Base-by-base conservation (phyloP, 164 flowering plant genomes). In the Platanus orientalis region DNA sequence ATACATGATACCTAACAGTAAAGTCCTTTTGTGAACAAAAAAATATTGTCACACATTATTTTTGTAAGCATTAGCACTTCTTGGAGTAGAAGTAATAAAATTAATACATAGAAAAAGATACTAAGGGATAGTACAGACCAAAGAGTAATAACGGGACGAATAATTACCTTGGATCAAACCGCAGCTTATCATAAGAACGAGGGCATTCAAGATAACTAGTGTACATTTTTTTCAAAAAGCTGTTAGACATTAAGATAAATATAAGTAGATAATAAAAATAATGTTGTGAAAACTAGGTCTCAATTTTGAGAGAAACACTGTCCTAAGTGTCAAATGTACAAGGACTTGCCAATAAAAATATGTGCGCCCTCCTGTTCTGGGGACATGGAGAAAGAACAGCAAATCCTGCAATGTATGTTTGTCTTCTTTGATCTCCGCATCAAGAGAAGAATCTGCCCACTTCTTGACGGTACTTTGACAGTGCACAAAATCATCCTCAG, bases 361-460 rank as follows among this genome's bases (percentile, higher is more conserved):
- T 28, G 97, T 83, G 19, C 97, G 85, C 19, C 99, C 99, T 66
- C 96, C 99, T 13, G 97, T 95, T 68, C 99, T 81, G 14, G 99
- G 99, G 30, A 95, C 72, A 71, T 95, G 99, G 52, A 95, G 92
- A 74, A 95, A 95, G 77, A 92, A 92, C 49, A 95, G 78, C 75
- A 95, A 75, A 65, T 90, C 90, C 40, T 62, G 79, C 51, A 95
- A 80, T 2, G 71, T 74, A 68, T 82, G 92, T 47, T 77, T 85
- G 75, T 92, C 85, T 67, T 73, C 79, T 69, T 71, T 76, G 58
- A 70, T 65, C 68, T 77, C 72, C 55, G 72, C 71, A 64, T 84
- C 76, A 61, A 73, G 75, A 0, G 97, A 78, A 27, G 86, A 81
- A 52, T 73, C 69, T 39, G 87, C 90, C 99, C 99, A 95, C 24